Evolutionary conservation across 2,329 filamentous ascomycete species (phyloP).

Genomic region (Monosporascus sp.): DNA sequence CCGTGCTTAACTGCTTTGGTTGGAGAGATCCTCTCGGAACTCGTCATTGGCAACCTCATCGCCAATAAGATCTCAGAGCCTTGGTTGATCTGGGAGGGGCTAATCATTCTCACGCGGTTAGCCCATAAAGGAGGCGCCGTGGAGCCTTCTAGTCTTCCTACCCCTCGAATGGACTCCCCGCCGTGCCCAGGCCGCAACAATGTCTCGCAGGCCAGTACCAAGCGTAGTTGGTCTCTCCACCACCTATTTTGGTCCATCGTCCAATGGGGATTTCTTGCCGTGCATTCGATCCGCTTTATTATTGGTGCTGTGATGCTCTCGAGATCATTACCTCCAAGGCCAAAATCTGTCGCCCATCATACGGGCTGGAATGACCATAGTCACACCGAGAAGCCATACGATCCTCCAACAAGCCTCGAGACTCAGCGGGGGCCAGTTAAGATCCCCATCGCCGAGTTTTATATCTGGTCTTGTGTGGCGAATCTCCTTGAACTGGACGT

Average conservation of each 20-base stretch:
- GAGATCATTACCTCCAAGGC: slow-evolving; percentile 57
- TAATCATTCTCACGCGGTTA: slow-evolving; percentile 62
- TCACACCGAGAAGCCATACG: slow-evolving; percentile 15
- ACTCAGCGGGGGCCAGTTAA: slow-evolving; percentile 26
- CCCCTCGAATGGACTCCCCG: slow-evolving; percentile 2
- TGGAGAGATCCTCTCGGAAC: slow-evolving; percentile 81
- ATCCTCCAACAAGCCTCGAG: slow-evolving; percentile 12
- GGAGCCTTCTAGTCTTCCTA: slow-evolving; percentile 6
- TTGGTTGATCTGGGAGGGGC: slow-evolving; percentile 81
- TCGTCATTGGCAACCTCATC: slow-evolving; percentile 79
- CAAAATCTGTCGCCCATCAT: slow-evolving; percentile 15
- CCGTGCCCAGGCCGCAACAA: slow-evolving; percentile 3
- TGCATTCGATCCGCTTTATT: slow-evolving; percentile 61
- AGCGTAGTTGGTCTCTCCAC: slow-evolving; percentile 34
- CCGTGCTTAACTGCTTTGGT: slow-evolving; percentile 77
- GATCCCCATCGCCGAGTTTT: slow-evolving; percentile 70
- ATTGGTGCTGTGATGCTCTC: slow-evolving; percentile 60
- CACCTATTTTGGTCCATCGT: slow-evolving; percentile 51
- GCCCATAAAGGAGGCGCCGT: slow-evolving; percentile 20
- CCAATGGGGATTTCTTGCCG: slow-evolving; percentile 49
- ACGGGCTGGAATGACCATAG: slow-evolving; percentile 20
- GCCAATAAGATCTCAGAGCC: slow-evolving; percentile 77
- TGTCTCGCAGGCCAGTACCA: slow-evolving; percentile 3
- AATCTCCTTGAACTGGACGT: slow-evolving; percentile 66
- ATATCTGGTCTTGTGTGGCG: slow-evolving; percentile 67